These are phyloP conservation scores for Macrocybe sp. DNA, from an alignment of 1,284 basidiomycete species.

Conservation along the genomic window DNA sequence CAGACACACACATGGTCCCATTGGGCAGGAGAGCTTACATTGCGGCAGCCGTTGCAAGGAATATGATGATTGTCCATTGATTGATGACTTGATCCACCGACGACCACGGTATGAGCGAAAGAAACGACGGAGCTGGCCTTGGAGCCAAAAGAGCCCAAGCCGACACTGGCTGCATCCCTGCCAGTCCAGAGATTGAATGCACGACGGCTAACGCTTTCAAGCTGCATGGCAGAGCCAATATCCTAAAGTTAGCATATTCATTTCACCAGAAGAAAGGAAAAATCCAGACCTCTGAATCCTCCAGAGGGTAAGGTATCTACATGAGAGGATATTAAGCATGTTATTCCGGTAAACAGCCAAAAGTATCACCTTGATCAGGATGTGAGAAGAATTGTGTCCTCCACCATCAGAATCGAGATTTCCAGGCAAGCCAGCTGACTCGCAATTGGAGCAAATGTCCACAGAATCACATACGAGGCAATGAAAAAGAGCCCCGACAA, in stretches of 20 bases:
- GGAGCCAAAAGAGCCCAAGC: slow-evolving; percentile 34
- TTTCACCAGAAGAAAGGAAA: background rate
- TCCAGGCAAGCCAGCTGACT: slow-evolving; percentile 77
- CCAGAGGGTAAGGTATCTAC: slow-evolving; percentile 81
- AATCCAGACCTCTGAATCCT: slow-evolving; percentile 52
- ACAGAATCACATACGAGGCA: slow-evolving; percentile 82
- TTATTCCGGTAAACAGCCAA: background rate
- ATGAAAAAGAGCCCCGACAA: slow-evolving; percentile 86
- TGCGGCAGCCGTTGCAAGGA: slow-evolving; percentile 53
- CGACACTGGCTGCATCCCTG: slow-evolving; percentile 63
- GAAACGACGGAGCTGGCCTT: slow-evolving; percentile 54
- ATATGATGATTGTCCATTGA: slow-evolving; percentile 47
- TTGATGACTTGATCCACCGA: slow-evolving; percentile 33
- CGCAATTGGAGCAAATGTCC: slow-evolving; percentile 87
- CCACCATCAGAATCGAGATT: slow-evolving; percentile 72
- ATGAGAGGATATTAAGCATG: slow-evolving; percentile 5
- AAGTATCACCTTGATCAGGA: slow-evolving; percentile 78
- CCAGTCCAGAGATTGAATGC: slow-evolving; percentile 75
- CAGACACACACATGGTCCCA: background rate
- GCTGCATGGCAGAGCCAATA: slow-evolving; percentile 19
- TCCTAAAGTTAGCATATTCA: background rate
- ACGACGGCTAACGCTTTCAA: slow-evolving; percentile 64
- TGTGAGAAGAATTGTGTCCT: slow-evolving; percentile 78
- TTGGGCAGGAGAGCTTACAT: slow-evolving; percentile 33
- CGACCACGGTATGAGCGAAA: slow-evolving; percentile 62